A percentile compares a stretch with the other conserved stretches of the same genome.
phyloP scores from a whole-genome alignment of 495 filamentous ascomycete genomes.

The Hypoxylon fragiforme region DNA sequence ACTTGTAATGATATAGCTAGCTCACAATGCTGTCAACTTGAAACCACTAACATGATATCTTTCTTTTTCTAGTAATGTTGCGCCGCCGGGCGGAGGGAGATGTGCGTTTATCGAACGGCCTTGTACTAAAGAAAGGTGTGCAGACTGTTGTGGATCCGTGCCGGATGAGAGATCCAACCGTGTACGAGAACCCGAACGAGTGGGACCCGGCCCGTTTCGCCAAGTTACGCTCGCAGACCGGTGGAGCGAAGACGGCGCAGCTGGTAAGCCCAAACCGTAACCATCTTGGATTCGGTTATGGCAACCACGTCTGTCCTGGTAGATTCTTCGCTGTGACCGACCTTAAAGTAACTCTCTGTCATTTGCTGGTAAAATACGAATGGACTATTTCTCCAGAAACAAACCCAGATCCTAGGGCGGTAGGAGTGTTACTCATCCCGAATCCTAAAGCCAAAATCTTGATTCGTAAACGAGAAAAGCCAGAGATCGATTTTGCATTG shows the following conservation, averaged over 20 bases:
- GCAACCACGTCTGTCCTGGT: slow-evolving; percentile 46
- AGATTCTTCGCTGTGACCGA: slow-evolving; percentile 49
- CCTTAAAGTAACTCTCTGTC: slow-evolving; percentile 45
- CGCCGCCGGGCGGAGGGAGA: slow-evolving; percentile 44
- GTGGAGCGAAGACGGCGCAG: slow-evolving; percentile 49
- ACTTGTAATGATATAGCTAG: too few relatives aligned
- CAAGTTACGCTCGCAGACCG: slow-evolving; percentile 41
- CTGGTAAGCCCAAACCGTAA: slow-evolving; percentile 48
- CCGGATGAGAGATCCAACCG: slow-evolving; percentile 41
- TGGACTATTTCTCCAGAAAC: slow-evolving; percentile 33
- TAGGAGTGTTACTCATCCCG: background rate
- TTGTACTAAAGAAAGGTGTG: slow-evolving; percentile 54
- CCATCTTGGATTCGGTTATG: slow-evolving; percentile 46
- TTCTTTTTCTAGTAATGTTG: slow-evolving; percentile 26
- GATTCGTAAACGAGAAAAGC: slow-evolving; percentile 11
- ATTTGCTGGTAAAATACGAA: slow-evolving; percentile 49
- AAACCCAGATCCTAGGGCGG: background rate
- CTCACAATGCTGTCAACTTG: background rate
- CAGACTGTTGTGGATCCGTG: slow-evolving; percentile 41
- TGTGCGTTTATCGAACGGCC: slow-evolving; percentile 51
- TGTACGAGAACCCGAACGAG: slow-evolving; percentile 48
- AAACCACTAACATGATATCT: background rate
- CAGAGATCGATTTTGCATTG: slow-evolving; percentile 10
- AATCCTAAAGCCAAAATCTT: slow-evolving; percentile 9
- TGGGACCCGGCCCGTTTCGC: slow-evolving; percentile 56